These are phyloP conservation scores for Elsinoe australis DNA, from an alignment of 2,329 filamentous ascomycete species.

Conservation along the genomic window DNA sequence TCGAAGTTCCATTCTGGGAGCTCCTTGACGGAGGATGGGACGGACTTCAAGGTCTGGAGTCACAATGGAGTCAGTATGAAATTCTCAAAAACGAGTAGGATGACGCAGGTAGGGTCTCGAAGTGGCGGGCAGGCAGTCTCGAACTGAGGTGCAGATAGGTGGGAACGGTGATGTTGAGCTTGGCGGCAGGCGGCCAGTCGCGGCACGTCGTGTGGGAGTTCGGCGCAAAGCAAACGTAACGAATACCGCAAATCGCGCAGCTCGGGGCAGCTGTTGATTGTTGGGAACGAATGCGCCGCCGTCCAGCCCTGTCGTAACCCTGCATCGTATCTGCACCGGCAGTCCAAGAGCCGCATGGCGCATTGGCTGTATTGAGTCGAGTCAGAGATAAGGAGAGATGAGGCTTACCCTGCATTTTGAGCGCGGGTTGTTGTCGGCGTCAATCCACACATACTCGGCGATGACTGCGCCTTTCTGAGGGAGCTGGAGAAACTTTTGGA, in stretches of 20 bases:
- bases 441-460: conserved; percentile 97
- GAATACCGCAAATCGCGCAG: not conserved
- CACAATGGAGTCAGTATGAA: conserved; percentile 11
- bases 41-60: conserved; percentile 54
- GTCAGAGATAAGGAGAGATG: conserved; percentile 9
- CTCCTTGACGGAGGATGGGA: conserved; percentile 52
- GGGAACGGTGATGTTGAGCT: conserved; percentile 14
- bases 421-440: conserved; percentile 71
- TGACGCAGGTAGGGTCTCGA: conserved; percentile 7
- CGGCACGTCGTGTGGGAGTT: conserved; percentile 9
- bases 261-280: conserved; percentile 1
- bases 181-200: conserved; percentile 9
- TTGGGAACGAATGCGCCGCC: conserved; percentile 10
- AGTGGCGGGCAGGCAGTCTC: not conserved
- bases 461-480: conserved; percentile 83
- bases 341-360: conserved; percentile 6
- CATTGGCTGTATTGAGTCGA: not conserved
- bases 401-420: conserved; percentile 89
- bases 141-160: not conserved
- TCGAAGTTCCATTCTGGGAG: conserved; percentile 76
- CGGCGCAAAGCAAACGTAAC: conserved; percentile 15
- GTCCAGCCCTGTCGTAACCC: conserved; percentile 6
- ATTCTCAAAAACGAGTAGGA: conserved; percentile 1
- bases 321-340: conserved; percentile 14
- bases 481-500: conserved; percentile 85